Evolutionary conservation across 768 basidiomycete genomes (phyloP), one percentile per base, ranked within the genome.

Genomic region (Cystofilobasidium macerans): DNA sequence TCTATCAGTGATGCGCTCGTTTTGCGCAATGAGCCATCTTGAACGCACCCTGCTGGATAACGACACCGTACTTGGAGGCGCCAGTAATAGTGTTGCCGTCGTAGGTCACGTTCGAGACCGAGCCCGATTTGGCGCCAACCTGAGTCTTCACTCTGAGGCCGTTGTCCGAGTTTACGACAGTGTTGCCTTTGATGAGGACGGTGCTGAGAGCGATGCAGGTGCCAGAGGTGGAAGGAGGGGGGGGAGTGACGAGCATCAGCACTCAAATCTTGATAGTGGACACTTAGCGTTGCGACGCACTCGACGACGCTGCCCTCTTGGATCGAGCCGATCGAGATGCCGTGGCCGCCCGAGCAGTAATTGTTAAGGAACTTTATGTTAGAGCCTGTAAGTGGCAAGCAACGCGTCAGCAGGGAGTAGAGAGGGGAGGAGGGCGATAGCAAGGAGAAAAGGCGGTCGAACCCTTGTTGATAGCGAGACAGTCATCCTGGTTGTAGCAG

Each of bases 281-380:
- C n/a, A n/a, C n/a, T 24, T 28, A 64, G 20, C 32, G 62, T 54
- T 68, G 11, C 28, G 28, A 66, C 69, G 43, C 35, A 35, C 32
- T 57, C 16, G 45, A 71, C 70, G 40, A 36, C 61, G 45, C 68
- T 70, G 32, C 64, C 71, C 3, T 65, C 57, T 54, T 71, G 58
- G 51, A 70, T 69, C 16, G 67, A 69, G 13, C 71, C 85, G 32
- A 86, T 78, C 5, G 83, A 84, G 68, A 85, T 82, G 42, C 42
- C 85, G 57, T 87, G 85, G 3, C 86, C 85, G 32, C 79, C 78
- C 3, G 76, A 74, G 74, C 85, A 86, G 28, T 72, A 72, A 72
- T 85, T 84, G 30, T 80, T 72, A 62, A 76, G 75, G 76, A 86
- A 75, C 28, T 61, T 62, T 58, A 75, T 71, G 56, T 64, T 24